Evolutionary conservation across 352 stramenopile genomes (phyloP).

Genomic region (Globisporangium sylvaticum): DNA sequence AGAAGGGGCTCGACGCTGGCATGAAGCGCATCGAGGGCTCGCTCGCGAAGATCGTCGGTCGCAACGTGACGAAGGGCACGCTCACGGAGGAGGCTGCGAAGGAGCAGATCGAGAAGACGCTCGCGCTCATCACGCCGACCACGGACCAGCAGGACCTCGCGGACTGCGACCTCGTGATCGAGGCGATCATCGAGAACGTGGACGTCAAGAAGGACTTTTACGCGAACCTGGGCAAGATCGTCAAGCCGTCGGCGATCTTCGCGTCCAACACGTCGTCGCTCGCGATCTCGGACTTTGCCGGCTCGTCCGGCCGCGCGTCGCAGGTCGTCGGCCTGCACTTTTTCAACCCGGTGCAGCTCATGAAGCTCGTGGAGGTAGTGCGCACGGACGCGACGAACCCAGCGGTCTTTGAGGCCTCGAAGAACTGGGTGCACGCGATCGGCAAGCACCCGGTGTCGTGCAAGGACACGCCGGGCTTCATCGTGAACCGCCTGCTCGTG

Average conservation of each 20-base stretch:
- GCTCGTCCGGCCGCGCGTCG: slow-evolving; percentile 85
- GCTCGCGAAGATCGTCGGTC: slow-evolving; percentile 84
- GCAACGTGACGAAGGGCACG: slow-evolving; percentile 87
- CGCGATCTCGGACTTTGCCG: slow-evolving; percentile 93
- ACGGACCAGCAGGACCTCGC: slow-evolving; percentile 82
- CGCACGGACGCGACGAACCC: slow-evolving; percentile 90
- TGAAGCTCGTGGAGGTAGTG: slow-evolving; percentile 97
- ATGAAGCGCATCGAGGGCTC: slow-evolving; percentile 92
- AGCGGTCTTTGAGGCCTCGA: slow-evolving; percentile 88
- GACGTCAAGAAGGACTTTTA: slow-evolving; percentile 93
- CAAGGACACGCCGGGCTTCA: slow-evolving; percentile 96
- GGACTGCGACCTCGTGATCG: slow-evolving; percentile 95
- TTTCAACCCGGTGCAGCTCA: slow-evolving; percentile 96
- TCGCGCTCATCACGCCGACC: slow-evolving; percentile 86
- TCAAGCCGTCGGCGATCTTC: slow-evolving; percentile 92
- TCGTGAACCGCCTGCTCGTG: slow-evolving; percentile 93
- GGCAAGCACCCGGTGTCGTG: slow-evolving; percentile 94
- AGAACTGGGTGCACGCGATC: slow-evolving; percentile 90
- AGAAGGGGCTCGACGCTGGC: slow-evolving; percentile 67
- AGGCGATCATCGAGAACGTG: slow-evolving; percentile 98
- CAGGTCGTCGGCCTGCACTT: slow-evolving; percentile 98
- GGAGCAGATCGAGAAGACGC: slow-evolving; percentile 48
- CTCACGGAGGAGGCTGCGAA: slow-evolving; percentile 79
- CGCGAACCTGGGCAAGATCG: slow-evolving; percentile 87
- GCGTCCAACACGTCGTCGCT: slow-evolving; percentile 96